Evolutionary conservation across 2,329 filamentous ascomycete genomes (phyloP), one percentile per base, ranked within the genome.

Genomic region (Fusarium dimerum): DNA sequence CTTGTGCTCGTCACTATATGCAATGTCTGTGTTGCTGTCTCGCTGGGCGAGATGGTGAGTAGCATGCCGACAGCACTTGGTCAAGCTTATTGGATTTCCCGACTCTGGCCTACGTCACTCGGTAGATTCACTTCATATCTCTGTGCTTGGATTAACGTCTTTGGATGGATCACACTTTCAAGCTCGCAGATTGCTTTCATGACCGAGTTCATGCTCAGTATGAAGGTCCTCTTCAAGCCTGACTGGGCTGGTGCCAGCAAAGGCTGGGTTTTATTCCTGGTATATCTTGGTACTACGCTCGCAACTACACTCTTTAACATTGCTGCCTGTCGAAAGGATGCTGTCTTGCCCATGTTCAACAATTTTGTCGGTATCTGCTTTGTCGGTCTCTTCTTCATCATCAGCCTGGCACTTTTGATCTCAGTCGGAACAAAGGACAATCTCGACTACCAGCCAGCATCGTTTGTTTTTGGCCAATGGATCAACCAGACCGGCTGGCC

Each of bases 61-160:
- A 77, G 75, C 56, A 84, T 84, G 81, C 82, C 82, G 5, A 84
- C 81, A 0, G 81, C 82, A 0, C 69, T 84, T 3, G 82, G 82
- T 1, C 82, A 85, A 67, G 81, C 81, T 0, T 84, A 81, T 64
- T 85, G 81, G 80, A 68, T 72, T 49, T 68, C 69, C 26, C 66
- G 66, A 2, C 62, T 73, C 30, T 71, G 66, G 62, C 61, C 46
- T 68, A 75, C 72, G 44, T 66, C 51, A 60, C 62, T 13, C 1
- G 81, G 80, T 2, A 74, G 81, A 2, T 80, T 82, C 54, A 61
- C 67, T 5, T 81, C 78, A 1, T 84, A 84, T 60, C 73, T 84
- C 67, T 82, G 79, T 56, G 81, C 81, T 2, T 84, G 80, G 79
- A 81, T 83, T 61, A 84, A 84, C 65, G 81, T 76, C 0, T 83